These are phyloP conservation scores for Lichina pygmaea DNA, from an alignment of 495 filamentous ascomycete species.

Conservation along the genomic window DNA sequence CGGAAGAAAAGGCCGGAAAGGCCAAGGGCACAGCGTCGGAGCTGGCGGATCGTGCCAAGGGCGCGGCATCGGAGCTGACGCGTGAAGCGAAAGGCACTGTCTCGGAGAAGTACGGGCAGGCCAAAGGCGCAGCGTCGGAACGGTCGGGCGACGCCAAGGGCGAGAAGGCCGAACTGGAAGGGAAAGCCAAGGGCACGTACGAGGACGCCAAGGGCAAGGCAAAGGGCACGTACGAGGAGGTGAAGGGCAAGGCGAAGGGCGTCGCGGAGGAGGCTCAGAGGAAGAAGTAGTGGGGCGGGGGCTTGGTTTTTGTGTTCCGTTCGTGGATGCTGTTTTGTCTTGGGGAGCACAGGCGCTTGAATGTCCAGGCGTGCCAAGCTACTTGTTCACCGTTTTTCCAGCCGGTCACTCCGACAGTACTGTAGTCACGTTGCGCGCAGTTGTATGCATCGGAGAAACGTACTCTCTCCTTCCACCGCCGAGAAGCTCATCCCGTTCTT, in stretches of 20 bases:
- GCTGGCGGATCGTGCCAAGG: conserved; percentile 16
- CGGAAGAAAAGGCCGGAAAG: neutral
- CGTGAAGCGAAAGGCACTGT: conserved; percentile 16
- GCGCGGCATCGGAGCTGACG: conserved; percentile 13
- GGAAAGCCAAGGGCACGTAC: conserved; percentile 15
- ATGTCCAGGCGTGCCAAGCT: no score
- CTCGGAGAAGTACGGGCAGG: conserved; percentile 16
- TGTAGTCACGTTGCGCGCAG: no score
- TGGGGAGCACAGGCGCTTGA: no score
- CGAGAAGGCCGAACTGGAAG: conserved; percentile 13
- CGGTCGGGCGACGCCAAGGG: conserved; percentile 12
- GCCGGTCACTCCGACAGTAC: no score
- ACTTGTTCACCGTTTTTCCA: no score
- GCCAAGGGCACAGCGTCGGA: conserved; percentile 6
- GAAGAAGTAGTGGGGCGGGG: conserved; percentile 5
- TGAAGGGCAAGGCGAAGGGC: conserved; percentile 15
- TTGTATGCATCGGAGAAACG: no score
- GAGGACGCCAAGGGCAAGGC: conserved; percentile 17
- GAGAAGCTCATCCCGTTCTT: no score
- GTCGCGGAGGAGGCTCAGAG: conserved; percentile 15
- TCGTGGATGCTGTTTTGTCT: no score
- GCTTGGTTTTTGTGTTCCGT: no score
- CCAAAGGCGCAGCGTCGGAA: conserved; percentile 8
- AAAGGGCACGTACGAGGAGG: conserved; percentile 13
- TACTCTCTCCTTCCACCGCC: no score